Base-by-base conservation (phyloP, 768 basidiomycete genomes). In the Scleroderma bovista region DNA sequence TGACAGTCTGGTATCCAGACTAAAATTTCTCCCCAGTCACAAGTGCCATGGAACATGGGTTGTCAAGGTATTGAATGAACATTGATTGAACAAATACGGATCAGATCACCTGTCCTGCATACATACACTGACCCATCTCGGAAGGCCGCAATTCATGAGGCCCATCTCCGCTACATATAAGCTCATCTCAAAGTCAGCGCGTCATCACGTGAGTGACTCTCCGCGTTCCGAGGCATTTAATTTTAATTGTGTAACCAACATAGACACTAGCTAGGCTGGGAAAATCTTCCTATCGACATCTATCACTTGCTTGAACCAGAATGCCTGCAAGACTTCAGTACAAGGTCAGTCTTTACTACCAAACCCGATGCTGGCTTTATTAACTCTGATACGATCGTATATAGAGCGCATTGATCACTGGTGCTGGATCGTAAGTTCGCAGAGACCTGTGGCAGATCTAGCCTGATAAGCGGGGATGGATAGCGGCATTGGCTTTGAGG, bases 401-500 rank as follows among this genome's bases (percentile, higher is more conserved):
- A 19, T 58, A 88, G 81, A 82, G 80, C 49, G 87, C 86, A 38
- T 73, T 95, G 56, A 73, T 95, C 66, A 95, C 93, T 23, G 93
- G 93, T 51, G 93, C 84, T 41, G 93, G 84, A 63, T 87, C 86
- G 91, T 93, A 63, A 73, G 89, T 74, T 13, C 19, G 20, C 31
- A n/a, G 15, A 17, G 34, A 43, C 32, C 37, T 10, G 16, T 40
- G 17, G 44, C 43, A 54, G 50, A 51, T 42, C 24, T 38, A 54
- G 49, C 56, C 52, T 43, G 8, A 55, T 53, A 48, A 20, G 56
- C 49, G 45, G 56, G 47, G 46, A 57, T 55, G 50, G 17, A 38
- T 67, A 97, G 94, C 49, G 96, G 96, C 1, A 96, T 99, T 66
- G 96, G 96, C 23, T 79, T 98, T 43, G 93, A 99, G 72, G 88